These are phyloP conservation scores for Moringa oleifera DNA, from an alignment of 345 rosid species.

Conservation along the genomic window DNA sequence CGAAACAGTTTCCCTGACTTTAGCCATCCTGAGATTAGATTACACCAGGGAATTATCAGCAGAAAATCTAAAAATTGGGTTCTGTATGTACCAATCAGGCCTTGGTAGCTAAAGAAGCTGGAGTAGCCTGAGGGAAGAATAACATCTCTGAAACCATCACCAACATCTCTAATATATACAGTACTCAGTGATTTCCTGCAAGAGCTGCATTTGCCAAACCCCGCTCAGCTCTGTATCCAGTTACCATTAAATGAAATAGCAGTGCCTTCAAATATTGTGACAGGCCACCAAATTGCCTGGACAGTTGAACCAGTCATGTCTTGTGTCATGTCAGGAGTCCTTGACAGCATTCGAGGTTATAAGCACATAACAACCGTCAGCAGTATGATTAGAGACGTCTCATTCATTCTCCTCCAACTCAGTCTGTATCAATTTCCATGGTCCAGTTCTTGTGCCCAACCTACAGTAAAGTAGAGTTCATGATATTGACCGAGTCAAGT, in stretches of 20 bases:
- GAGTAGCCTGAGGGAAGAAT: not conserved
- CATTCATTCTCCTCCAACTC: conserved; percentile 34
- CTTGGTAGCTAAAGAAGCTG: too few species aligned
- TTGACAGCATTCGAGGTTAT: not conserved
- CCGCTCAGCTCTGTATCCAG: not conserved
- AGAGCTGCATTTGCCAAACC: not conserved
- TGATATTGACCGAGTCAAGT: too few species aligned
- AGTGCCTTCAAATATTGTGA: conserved; percentile 3
- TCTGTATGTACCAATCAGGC: too few species aligned
- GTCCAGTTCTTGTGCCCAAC: conserved; percentile 57
- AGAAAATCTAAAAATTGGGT: too few species aligned
- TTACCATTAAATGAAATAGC: not conserved
- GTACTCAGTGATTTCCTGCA: too few species aligned
- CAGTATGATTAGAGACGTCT: conserved; percentile 4
- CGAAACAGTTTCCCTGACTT: too few species aligned
- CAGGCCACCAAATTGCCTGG: not conserved
- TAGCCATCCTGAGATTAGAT: too few species aligned
- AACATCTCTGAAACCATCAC: not conserved
- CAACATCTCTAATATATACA: too few species aligned
- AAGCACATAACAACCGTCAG: not conserved
- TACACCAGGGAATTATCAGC: too few species aligned
- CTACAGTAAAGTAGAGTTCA: conserved; percentile 23
- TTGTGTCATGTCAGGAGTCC: too few species aligned
- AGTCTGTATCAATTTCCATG: conserved; percentile 57
- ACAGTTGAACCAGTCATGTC: not conserved